A percentile compares a stretch with the other conserved stretches of the same genome.
phyloP scores from a whole-genome alignment of 2,329 filamentous ascomycete species.

The Chalaropsis thielavioides region DNA sequence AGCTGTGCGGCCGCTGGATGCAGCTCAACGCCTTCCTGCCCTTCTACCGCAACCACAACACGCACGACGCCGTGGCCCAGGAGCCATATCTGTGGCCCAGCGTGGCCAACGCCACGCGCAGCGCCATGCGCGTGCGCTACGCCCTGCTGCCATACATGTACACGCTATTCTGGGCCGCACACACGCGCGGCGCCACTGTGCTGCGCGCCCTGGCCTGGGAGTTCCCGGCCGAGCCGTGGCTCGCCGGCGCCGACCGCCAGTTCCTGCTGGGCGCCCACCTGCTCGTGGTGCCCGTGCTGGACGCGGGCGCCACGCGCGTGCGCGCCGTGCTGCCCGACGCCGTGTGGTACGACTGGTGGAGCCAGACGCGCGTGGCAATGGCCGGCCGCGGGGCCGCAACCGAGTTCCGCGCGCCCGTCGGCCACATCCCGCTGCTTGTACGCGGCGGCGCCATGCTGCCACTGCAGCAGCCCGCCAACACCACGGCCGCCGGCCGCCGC shows the following conservation, averaged over 20 bases:
- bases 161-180: constrained; percentile 51
- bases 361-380: constrained; percentile 28
- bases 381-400: constrained; percentile 15
- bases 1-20: constrained; percentile 55
- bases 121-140: constrained; percentile 60
- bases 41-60: constrained; percentile 58
- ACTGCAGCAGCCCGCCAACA: constrained; percentile 43
- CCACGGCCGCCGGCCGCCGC: constrained; percentile 47
- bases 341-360: constrained; percentile 41
- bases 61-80: constrained; percentile 33
- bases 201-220: constrained; percentile 58
- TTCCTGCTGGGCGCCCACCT: constrained; percentile 37
- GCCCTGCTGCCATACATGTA: constrained; percentile 71
- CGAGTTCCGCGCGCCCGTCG: constrained; percentile 19
- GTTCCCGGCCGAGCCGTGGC: constrained; percentile 41
- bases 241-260: constrained; percentile 34
- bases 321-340: constrained; percentile 33
- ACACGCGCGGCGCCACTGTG: constrained; percentile 45
- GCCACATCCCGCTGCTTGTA: constrained; percentile 51
- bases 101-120: constrained; percentile 49
- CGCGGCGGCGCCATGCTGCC: constrained; percentile 52
- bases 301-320: constrained; percentile 31
- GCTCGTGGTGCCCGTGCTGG: constrained; percentile 35
- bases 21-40: constrained; percentile 54
- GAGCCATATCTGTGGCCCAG: constrained; percentile 56